Base-by-base conservation (phyloP, 2,329 filamentous ascomycete species). In the Trichoderma aggressivum region DNA sequence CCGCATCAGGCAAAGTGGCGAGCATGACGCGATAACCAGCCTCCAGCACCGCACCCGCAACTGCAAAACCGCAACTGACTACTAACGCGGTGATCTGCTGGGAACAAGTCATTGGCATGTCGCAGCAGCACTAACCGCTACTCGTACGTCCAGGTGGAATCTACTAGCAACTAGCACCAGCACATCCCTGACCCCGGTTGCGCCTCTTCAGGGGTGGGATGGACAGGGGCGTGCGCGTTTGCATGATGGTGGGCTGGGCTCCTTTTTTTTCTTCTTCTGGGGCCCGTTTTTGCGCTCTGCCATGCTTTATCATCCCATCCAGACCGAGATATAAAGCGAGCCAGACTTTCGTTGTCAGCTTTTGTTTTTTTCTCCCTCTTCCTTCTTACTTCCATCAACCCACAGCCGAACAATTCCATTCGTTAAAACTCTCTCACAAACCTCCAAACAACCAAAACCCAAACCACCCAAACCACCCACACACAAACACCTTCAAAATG, bases 401-500 rank as follows among this genome's bases (percentile, higher is more conserved):
- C 34, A 71, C 58, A 50, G 43, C 43, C 43, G 68, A 65, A 64
- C 34, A 63, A 68, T 67, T 60, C 65, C 70, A 71, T 53, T 71
- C 70, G 70, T 68, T 71, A 60, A 71, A 62, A 67, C 47, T 21
- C 55, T n/a, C n/a, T n/a, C n/a, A n/a, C n/a, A n/a, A n/a, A n/a
- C n/a, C n/a, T n/a, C n/a, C n/a, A n/a, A 34, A 34, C 32, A 28
- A 36, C 43, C n/a, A 53, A 55, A 68, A 59, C 21, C 32, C 30
- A 43, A 47, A 50, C 58, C n/a, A 14, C 21, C 47, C 26, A 16
- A 53, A 63, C 24, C 39, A 32, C 43, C 47, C n/a, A n/a, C n/a
- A 28, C 26, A 58, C 32, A 26, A 34, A 70, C 32, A 62, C 67
- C 67, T 43, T 62, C 71, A 74, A 69, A 67, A 76, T 76, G 75